phyloP scores from a whole-genome alignment of 768 basidiomycete genomes.

The Boletellus sp. region DNA sequence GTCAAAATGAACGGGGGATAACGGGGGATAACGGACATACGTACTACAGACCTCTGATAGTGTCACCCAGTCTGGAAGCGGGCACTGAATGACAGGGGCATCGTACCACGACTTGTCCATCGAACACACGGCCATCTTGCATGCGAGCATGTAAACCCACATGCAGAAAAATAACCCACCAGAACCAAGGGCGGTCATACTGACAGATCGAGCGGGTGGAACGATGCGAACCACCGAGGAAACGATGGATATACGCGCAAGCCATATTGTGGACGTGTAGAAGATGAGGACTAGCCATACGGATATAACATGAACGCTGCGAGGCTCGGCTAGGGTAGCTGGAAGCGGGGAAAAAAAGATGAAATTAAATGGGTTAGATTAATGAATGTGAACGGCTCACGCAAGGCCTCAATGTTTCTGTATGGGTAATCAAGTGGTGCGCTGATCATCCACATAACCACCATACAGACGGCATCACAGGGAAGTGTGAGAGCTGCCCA shows the following conservation, averaged over 20 bases:
- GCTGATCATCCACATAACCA: slow-evolving; percentile 8
- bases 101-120: slow-evolving; percentile 38
- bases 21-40: slow-evolving; percentile 13
- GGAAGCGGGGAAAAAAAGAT: slow-evolving; percentile 21
- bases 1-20: background rate
- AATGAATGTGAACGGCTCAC: slow-evolving; percentile 9
- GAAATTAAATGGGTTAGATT: background rate
- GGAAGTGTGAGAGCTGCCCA: slow-evolving; percentile 19
- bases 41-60: slow-evolving; percentile 49
- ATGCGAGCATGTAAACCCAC: slow-evolving; percentile 17
- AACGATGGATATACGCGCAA: slow-evolving; percentile 24
- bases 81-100: slow-evolving; percentile 36
- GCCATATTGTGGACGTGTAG: slow-evolving; percentile 27
- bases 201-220: slow-evolving; percentile 12
- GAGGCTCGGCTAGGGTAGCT: slow-evolving; percentile 18
- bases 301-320: slow-evolving; percentile 14
- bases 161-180: slow-evolving; percentile 12
- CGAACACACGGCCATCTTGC: slow-evolving; percentile 41
- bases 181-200: background rate
- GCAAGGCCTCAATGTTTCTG: slow-evolving; percentile 2
- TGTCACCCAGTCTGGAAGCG: slow-evolving; percentile 46
- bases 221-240: slow-evolving; percentile 24
- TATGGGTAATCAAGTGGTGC: slow-evolving; percentile 27
- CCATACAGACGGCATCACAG: slow-evolving; percentile 9
- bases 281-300: slow-evolving; percentile 20